Percentiles rank a stretch among this genome's conserved stretches.
Conservation (phyloP, 192 early-diverging fungal species). For the Helicostylum pulchrum region DNA sequence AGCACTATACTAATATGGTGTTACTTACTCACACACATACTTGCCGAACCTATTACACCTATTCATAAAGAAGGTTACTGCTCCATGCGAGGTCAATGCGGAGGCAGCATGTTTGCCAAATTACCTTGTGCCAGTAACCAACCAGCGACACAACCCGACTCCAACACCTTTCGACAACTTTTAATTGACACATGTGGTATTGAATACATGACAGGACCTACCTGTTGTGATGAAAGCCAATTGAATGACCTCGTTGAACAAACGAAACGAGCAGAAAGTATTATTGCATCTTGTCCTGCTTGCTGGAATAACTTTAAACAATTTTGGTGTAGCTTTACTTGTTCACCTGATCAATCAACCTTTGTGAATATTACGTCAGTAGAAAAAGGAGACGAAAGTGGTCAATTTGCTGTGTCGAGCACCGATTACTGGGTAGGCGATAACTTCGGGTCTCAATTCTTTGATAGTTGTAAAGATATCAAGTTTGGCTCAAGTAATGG, state of each 20-base stretch:
- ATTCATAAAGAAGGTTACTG: slow-evolving; percentile 54
- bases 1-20: too few species aligned
- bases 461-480: slow-evolving; percentile 62
- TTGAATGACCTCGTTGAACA: slow-evolving; percentile 43
- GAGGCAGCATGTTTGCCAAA: slow-evolving; percentile 34
- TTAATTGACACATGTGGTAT: slow-evolving; percentile 53
- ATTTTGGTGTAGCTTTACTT: slow-evolving; percentile 65
- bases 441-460: slow-evolving; percentile 52
- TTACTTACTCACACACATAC: too few species aligned
- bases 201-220: slow-evolving; percentile 40
- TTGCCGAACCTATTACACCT: slow-evolving; percentile 5
- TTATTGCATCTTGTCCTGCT: slow-evolving; percentile 60
- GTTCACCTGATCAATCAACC: slow-evolving; percentile 60
- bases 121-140: slow-evolving; percentile 53
- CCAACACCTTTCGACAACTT: slow-evolving; percentile 32
- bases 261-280: slow-evolving; percentile 49
- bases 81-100: slow-evolving; percentile 61
- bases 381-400: slow-evolving; percentile 19
- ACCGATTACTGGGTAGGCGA: slow-evolving; percentile 55
- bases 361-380: slow-evolving; percentile 59
- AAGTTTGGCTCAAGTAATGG: slow-evolving; percentile 66
- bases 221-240: slow-evolving; percentile 58
- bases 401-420: slow-evolving; percentile 38
- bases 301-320: slow-evolving; percentile 64
- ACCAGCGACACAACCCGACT: slow-evolving; percentile 45